Conservation (phyloP, 257 asterid species). For the Salvia splendens region DNA sequence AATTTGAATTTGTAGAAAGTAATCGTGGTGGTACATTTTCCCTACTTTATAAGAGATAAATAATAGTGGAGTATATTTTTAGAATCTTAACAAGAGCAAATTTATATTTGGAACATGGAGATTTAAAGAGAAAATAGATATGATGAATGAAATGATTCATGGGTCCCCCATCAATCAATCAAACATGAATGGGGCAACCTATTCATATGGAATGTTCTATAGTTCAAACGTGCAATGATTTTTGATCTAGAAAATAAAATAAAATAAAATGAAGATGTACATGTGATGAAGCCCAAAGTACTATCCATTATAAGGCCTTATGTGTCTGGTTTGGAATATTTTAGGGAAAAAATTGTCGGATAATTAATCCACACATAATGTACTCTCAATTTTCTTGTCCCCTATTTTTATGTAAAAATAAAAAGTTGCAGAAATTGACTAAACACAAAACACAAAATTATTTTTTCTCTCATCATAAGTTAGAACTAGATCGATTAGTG, state of each 20-base stretch:
- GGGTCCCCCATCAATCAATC: conserved; percentile 15
- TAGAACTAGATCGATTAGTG: not conserved
- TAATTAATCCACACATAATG: not conserved
- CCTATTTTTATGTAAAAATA: not conserved
- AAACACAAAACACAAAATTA: not conserved
- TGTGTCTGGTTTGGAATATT: conserved; percentile 2
- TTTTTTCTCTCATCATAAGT: not conserved
- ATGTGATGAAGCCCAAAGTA: conserved; percentile 32
- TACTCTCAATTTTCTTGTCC: not conserved
- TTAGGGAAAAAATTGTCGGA: conserved; percentile 15
- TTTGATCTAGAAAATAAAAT: not conserved
- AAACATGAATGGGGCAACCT: conserved; percentile 23
- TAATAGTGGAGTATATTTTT: not conserved
- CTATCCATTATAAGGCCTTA: not conserved
- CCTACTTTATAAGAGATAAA: not conserved
- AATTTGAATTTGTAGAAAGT: too few relatives aligned
- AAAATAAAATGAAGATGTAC: conserved; percentile 7
- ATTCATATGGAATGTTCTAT: conserved; percentile 27
- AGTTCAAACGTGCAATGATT: conserved; percentile 11
- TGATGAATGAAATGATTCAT: conserved; percentile 18
- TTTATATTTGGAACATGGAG: not conserved
- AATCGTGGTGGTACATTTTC: not conserved
- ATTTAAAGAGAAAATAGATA: conserved; percentile 9
- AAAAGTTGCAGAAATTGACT: too few relatives aligned
- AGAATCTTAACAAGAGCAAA: not conserved